Percentiles rank a stretch among this genome's conserved stretches.
Evolutionary conservation across 192 early-diverging fungal species (phyloP).

Genomic region (Gryganskiella cystojenkinii): DNA sequence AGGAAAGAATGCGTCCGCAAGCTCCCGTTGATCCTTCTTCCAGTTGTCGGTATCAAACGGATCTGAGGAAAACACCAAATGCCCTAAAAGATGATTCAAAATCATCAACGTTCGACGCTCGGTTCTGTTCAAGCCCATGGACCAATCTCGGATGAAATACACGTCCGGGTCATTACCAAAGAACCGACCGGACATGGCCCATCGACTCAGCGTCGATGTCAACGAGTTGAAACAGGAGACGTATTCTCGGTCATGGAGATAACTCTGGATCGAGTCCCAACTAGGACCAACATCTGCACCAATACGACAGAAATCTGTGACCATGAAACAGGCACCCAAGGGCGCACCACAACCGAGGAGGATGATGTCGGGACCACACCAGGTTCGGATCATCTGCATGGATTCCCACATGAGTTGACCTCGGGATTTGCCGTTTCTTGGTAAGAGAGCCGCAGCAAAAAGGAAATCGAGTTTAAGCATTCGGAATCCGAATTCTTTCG

Average conservation of each 20-base stretch:
- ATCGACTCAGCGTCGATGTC: slow-evolving; percentile 56
- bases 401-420: slow-evolving; percentile 65
- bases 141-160: slow-evolving; percentile 56
- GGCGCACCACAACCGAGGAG: slow-evolving; percentile 63
- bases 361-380: slow-evolving; percentile 51
- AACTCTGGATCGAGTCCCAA: slow-evolving; percentile 59
- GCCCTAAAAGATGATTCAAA: slow-evolving; percentile 60
- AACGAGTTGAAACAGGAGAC: slow-evolving; percentile 62
- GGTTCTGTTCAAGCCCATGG: slow-evolving; percentile 50
- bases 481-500: slow-evolving; percentile 58
- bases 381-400: slow-evolving; percentile 55
- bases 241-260: slow-evolving; percentile 61
- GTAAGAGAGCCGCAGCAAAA: slow-evolving; percentile 60
- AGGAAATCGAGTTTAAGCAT: slow-evolving; percentile 64
- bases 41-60: slow-evolving; percentile 40
- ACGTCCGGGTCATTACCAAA: slow-evolving; percentile 68
- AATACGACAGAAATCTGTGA: slow-evolving; percentile 62
- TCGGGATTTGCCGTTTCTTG: slow-evolving; percentile 56
- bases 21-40: slow-evolving; percentile 47
- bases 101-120: slow-evolving; percentile 57
- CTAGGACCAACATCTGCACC: slow-evolving; percentile 59
- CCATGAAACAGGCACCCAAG: slow-evolving; percentile 54
- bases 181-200: slow-evolving; percentile 57
- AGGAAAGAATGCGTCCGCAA: slow-evolving; percentile 50
- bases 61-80: slow-evolving; percentile 63